Evolutionary conservation across 371 early-diverging fungal species (phyloP).

Genomic region (Mortierella sp.): DNA sequence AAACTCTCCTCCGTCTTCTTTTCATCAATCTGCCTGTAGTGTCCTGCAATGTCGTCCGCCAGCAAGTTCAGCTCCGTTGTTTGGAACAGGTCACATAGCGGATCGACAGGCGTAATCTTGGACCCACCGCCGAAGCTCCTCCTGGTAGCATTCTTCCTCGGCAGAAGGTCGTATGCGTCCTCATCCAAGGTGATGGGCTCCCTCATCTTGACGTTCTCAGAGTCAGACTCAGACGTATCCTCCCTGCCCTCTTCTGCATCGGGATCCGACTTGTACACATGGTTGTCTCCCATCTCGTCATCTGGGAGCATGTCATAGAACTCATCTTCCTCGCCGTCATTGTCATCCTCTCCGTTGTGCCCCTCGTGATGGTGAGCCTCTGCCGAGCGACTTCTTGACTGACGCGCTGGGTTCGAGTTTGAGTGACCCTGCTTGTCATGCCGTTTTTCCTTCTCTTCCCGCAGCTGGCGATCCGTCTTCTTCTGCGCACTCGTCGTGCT

Average conservation of each 20-base stretch:
- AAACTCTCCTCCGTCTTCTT: background rate
- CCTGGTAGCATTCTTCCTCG: conserved; percentile 2
- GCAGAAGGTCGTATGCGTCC: background rate
- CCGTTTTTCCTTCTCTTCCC: background rate
- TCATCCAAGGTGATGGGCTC: background rate
- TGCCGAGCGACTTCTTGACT: background rate
- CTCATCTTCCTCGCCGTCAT: conserved; percentile 7
- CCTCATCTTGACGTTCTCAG: background rate
- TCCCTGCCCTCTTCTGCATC: background rate
- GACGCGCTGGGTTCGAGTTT: background rate
- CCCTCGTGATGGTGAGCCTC: background rate
- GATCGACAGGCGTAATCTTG: background rate
- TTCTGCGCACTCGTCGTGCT: background rate
- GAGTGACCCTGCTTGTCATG: background rate
- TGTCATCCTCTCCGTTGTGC: conserved; percentile 2
- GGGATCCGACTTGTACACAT: background rate
- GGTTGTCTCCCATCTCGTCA: background rate
- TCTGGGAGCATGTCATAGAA: background rate
- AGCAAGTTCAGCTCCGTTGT: background rate
- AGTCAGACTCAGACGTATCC: background rate
- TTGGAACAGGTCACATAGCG: background rate
- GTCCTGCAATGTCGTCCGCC: conserved; percentile 1
- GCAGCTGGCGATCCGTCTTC: background rate
- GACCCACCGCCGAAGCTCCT: background rate
- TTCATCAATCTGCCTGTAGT: background rate